Conservation (phyloP, 192 early-diverging fungal species). For the Mortierella alpina region DNA sequence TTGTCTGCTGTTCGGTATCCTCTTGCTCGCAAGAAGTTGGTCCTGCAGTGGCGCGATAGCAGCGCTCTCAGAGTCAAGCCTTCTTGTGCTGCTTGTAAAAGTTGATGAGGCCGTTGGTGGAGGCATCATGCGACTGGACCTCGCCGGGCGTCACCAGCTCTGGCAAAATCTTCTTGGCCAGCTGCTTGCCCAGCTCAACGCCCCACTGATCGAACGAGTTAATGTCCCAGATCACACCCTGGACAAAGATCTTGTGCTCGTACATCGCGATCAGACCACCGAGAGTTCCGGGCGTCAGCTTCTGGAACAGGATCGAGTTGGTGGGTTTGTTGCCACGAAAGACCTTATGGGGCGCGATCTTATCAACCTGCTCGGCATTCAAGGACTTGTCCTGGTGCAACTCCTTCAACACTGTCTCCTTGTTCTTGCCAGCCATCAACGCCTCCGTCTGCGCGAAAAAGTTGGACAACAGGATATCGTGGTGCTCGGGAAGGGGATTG, state of each 20-base stretch:
- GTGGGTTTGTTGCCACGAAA: slow-evolving; percentile 98
- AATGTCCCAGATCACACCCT: slow-evolving; percentile 97
- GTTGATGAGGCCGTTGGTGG: slow-evolving; percentile 98
- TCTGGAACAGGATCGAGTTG: slow-evolving; percentile 95
- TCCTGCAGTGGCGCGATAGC: no score
- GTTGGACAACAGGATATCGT: slow-evolving; percentile 98
- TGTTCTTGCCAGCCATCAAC: slow-evolving; percentile 92
- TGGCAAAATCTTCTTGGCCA: slow-evolving; percentile 95
- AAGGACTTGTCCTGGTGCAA: slow-evolving; percentile 72
- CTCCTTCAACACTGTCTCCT: slow-evolving; percentile 83
- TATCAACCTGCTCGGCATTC: slow-evolving; percentile 63
- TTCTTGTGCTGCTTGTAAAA: slow-evolving; percentile 78
- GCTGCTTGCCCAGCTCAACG: slow-evolving; percentile 98
- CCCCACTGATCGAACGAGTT: slow-evolving; percentile 98
- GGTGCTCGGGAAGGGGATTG: slow-evolving; percentile 92
- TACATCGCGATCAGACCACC: slow-evolving; percentile 96
- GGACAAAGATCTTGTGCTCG: slow-evolving; percentile 99
- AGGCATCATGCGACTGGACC: slow-evolving; percentile 87
- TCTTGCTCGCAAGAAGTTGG: no score
- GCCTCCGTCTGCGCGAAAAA: slow-evolving; percentile 99
- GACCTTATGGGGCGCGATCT: slow-evolving; percentile 93
- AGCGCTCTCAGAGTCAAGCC: slow-evolving; percentile 18
- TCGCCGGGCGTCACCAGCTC: slow-evolving; percentile 70
- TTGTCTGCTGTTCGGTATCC: neutral
- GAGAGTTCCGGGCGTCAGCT: slow-evolving; percentile 89